Evolutionary conservation across 257 asterid species (phyloP).

Genomic region (Nicotiana tomentosiformis): DNA sequence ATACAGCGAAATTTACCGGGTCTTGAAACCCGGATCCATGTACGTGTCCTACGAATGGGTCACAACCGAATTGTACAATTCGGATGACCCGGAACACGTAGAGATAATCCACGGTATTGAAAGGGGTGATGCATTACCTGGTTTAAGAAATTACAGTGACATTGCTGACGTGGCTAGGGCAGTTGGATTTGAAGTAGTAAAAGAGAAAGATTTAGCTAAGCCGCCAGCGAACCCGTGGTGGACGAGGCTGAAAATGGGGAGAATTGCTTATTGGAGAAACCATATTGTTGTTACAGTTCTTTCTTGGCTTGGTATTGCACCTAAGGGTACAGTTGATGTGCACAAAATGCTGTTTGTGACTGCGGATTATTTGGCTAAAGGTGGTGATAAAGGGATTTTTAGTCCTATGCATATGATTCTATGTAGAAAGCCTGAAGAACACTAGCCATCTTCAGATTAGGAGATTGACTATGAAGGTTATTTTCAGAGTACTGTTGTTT

Average conservation of each 20-base stretch:
- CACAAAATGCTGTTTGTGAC: slow-evolving; percentile 79
- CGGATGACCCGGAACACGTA: slow-evolving; percentile 51
- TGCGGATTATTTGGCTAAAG: slow-evolving; percentile 62
- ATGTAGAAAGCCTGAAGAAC: slow-evolving; percentile 61
- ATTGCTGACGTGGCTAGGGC: slow-evolving; percentile 43
- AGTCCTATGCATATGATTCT: slow-evolving; percentile 80
- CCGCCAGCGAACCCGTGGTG: slow-evolving; percentile 76
- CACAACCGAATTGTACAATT: slow-evolving; percentile 53
- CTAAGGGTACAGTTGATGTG: slow-evolving; percentile 66
- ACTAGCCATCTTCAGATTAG: slow-evolving; percentile 17
- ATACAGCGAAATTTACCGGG: slow-evolving; percentile 62
- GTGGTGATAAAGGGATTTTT: slow-evolving; percentile 73
- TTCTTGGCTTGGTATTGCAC: slow-evolving; percentile 70
- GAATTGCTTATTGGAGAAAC: slow-evolving; percentile 78
- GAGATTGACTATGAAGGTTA: too few relatives aligned
- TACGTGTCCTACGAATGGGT: slow-evolving; percentile 78
- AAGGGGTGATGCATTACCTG: slow-evolving; percentile 72
- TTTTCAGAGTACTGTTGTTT: not conserved
- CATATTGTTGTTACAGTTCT: slow-evolving; percentile 53
- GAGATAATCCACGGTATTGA: slow-evolving; percentile 76
- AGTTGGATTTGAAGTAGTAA: slow-evolving; percentile 61
- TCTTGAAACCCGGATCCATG: slow-evolving; percentile 51
- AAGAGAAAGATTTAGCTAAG: slow-evolving; percentile 60
- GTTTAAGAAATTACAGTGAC: slow-evolving; percentile 46
- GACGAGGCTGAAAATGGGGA: slow-evolving; percentile 73